Evolutionary conservation across 2,329 filamentous ascomycete species (phyloP).

Genomic region (Albophoma yamanashiensis): DNA sequence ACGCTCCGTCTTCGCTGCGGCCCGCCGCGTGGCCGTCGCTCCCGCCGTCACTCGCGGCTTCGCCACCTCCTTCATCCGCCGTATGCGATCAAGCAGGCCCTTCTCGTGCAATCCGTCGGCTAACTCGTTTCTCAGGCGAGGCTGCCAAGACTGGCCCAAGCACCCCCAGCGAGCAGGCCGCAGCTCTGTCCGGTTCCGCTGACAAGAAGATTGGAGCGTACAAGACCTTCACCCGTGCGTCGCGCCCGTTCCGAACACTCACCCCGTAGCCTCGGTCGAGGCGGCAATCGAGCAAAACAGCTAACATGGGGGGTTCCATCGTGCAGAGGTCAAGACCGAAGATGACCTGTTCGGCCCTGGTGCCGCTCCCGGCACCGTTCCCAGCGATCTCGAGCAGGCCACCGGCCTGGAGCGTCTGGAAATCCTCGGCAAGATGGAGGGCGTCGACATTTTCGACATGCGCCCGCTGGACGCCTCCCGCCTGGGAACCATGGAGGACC

Average conservation of each 20-base stretch:
- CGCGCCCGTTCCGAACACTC: conserved; percentile 6
- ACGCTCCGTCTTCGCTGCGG: conserved; percentile 49
- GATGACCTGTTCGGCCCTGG: conserved; percentile 81
- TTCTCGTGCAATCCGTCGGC: neutral
- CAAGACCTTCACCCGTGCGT: conserved; percentile 37
- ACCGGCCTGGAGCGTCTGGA: conserved; percentile 98
- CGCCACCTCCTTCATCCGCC: conserved; percentile 48
- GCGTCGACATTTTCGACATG: conserved; percentile 97
- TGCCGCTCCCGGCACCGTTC: conserved; percentile 70
- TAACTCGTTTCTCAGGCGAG: conserved; percentile 18
- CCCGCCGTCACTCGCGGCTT: conserved; percentile 49
- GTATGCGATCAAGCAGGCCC: conserved; percentile 27
- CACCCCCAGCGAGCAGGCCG: conserved; percentile 25
- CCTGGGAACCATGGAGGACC: conserved; percentile 82
- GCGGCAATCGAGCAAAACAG: conserved; percentile 6
- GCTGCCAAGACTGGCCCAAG: conserved; percentile 21
- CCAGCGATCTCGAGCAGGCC: conserved; percentile 89
- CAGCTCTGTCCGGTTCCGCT: conserved; percentile 23
- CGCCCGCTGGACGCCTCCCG: conserved; percentile 85
- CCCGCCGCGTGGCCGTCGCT: conserved; percentile 45
- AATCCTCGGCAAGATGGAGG: conserved; percentile 98
- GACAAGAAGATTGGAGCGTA: conserved; percentile 35
- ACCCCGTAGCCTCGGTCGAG: conserved; percentile 13
- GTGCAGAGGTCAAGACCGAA: conserved; percentile 67
- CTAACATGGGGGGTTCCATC: conserved; percentile 10